Conservation (phyloP, 2,329 filamentous ascomycete genomes). For the Aspergillus neotritici region DNA sequence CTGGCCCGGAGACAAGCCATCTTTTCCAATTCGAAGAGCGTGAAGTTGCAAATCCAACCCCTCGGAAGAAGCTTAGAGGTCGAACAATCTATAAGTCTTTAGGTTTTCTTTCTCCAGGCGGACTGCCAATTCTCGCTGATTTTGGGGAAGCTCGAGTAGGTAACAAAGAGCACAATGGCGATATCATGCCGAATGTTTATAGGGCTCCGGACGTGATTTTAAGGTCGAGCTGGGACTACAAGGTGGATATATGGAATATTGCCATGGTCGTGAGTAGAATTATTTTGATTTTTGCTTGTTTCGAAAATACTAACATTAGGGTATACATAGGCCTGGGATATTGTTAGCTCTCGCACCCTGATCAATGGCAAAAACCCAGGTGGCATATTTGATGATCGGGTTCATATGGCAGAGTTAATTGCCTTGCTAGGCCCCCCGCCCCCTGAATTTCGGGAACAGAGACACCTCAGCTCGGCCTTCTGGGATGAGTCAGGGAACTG, state of each 20-base stretch:
- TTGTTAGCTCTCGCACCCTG: slow-evolving; percentile 8
- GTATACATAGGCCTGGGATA: slow-evolving; percentile 32
- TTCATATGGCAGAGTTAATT: slow-evolving; percentile 22
- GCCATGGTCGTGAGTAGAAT: slow-evolving; percentile 38
- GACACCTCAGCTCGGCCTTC: slow-evolving; percentile 15
- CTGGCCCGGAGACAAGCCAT: slow-evolving; percentile 4
- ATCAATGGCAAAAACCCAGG: slow-evolving; percentile 15
- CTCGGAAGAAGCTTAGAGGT: slow-evolving; percentile 34
- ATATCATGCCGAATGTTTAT: slow-evolving; percentile 15
- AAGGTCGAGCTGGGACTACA: slow-evolving; percentile 34
- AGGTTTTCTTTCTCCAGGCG: slow-evolving; percentile 12
- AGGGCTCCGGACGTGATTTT: slow-evolving; percentile 37
- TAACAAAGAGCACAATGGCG: slow-evolving; percentile 23
- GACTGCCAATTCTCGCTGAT: slow-evolving; percentile 39
- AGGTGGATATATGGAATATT: slow-evolving; percentile 46
- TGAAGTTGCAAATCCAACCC: slow-evolving; percentile 31
- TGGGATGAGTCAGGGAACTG: slow-evolving; percentile 13
- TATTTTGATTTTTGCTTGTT: slow-evolving; percentile 1
- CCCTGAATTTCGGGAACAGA: slow-evolving; percentile 13
- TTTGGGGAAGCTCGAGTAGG: slow-evolving; percentile 41
- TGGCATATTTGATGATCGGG: slow-evolving; percentile 22
- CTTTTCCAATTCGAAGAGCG: slow-evolving; percentile 31
- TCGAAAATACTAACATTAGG: slow-evolving; percentile 10
- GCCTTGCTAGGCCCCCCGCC: slow-evolving; percentile 17
- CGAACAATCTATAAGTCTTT: slow-evolving; percentile 33